Evolutionary conservation across 805 yeast genomes (phyloP), one percentile per base, ranked within the genome.

Genomic region (Nakazawaea ernobii): DNA sequence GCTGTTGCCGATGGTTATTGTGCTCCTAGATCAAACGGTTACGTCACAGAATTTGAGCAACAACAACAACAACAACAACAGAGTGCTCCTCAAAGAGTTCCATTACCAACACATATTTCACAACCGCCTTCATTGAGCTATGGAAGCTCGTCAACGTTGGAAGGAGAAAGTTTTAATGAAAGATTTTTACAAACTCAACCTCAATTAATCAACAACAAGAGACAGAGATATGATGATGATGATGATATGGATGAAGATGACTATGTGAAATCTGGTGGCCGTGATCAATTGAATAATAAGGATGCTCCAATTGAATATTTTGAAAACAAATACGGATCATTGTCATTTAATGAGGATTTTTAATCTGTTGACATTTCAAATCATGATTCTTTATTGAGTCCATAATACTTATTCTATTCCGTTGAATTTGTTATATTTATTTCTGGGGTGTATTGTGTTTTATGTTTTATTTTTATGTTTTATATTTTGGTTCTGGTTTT

Each of bases 1-100:
- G 71, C 84, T 2, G 79, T 84, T 3, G 70, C 77, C 32, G 80
- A 81, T 39, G 90, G 90, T 1, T 82, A 82, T 55, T 50, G 51
- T 45, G 55, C 54, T 26, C 58, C 55, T 30, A 28, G 27, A 35
- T 35, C 33, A 27, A 37, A 46, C 41, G 43, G 50, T 13, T 47
- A 50, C 17, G 5, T 42, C 33, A 48, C 49, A 1, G 53, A 53
- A 11, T 53, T 36, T 29, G 53, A 58, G 37, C 49, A 45, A 30
- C 57, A 14, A 38, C 45, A 35, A 32, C 43, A 14, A 7, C 37
- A 30, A n/a, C 27, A 24, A 32, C 43, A 32, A 8, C 9, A 46
- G 14, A 40, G 43, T 43, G 47, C 48, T 50, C 47, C 57, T 39
- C 49, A 55, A 26, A 61, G 79, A 57, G 62, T 65, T 3, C 72